Conservation (phyloP, 73 alveolate species). For the Effrenium voratum region DNA sequence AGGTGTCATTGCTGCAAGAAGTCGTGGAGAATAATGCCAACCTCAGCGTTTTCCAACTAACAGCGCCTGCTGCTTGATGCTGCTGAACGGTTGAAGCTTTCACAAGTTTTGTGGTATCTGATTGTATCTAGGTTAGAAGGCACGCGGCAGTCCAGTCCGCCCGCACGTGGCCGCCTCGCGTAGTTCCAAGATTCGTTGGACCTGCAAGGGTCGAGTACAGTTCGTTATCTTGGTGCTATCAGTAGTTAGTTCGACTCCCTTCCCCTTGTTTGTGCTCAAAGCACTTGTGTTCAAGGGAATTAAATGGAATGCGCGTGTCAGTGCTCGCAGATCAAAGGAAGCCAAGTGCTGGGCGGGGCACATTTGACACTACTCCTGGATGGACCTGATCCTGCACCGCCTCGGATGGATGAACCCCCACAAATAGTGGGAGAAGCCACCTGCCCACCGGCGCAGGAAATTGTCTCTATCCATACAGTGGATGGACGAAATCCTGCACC, state of each 20-base stretch:
- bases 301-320: no score
- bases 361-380: no score
- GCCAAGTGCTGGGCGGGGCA: no score
- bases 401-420: no score
- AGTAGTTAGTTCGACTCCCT: constrained; percentile 30
- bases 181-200: neutral
- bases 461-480: no score
- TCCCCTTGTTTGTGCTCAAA: constrained; percentile 44
- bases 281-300: constrained; percentile 32
- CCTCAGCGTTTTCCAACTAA: constrained; percentile 17
- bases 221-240: neutral
- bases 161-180: no score
- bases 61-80: constrained; percentile 44
- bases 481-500: no score
- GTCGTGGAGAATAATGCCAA: neutral
- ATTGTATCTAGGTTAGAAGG: neutral
- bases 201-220: constrained; percentile 45
- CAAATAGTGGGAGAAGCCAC: no score
- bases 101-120: neutral
- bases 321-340: no score
- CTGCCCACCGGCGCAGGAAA: no score
- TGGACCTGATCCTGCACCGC: no score
- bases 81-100: neutral
- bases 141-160: no score
- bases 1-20: constrained; percentile 27